Base-by-base conservation (phyloP, 2,329 filamentous ascomycete genomes). In the Fusarium sp. region DNA sequence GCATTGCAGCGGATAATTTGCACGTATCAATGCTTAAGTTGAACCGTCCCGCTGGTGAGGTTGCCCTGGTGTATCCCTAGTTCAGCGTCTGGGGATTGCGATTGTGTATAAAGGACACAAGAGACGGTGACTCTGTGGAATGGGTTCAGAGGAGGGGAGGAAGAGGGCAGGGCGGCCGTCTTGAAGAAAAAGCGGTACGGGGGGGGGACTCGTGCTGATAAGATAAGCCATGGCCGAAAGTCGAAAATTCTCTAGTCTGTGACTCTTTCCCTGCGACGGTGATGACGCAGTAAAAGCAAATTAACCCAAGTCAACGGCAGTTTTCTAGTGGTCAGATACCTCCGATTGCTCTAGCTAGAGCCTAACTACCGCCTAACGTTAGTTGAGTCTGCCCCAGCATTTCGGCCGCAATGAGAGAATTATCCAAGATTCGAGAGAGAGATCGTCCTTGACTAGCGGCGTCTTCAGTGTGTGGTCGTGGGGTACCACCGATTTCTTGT, bases 31-130 rank as follows among this genome's bases (percentile, higher is more conserved):
- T 76, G 73, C 74, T 67, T 63, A 49, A 64, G 61, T 67, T 62
- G 72, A 74, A 73, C 75, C 68, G 74, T 74, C 71, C 72, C 72
- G 71, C 72, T 70, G 73, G 70, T 71, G 73, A 69, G 69, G 68
- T 73, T 65, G 70, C 73, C 64, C 68, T 72, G 68, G 52, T 61
- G 59, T 54, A 51, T 70, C 60, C 71, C 75, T 45, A 70, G 72
- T 75, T 73, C 72, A 69, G 63, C 60, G 61, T 67, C 54, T 70
- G 52, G 60, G 19, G 64, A 56, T 59, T 34, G 62, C 59, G 56
- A 53, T 52, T 53, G 31, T 60, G 32, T 60, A 54, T 61, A 58
- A 64, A 53, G 49, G 53, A 53, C 53, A 65, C 58, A 61, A 64
- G 61, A 65, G 64, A 66, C 55, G 64, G 59, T 68, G 67, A 68